Evolutionary conservation across 1,284 basidiomycete genomes (phyloP).

Genomic region (Ceratobasidium papillatum): DNA sequence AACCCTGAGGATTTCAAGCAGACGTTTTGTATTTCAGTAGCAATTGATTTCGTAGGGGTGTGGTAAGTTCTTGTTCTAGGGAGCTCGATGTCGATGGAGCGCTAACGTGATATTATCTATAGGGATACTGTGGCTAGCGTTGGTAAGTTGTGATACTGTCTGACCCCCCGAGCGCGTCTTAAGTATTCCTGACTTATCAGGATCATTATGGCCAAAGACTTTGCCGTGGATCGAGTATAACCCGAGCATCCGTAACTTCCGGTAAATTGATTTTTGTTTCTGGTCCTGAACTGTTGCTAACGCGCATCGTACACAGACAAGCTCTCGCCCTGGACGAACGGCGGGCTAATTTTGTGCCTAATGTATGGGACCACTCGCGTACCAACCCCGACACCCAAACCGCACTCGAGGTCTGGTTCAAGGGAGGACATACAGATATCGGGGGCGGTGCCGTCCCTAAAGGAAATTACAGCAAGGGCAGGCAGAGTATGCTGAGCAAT

Average conservation of each 20-base stretch:
- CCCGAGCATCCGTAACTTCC: slow-evolving; percentile 28
- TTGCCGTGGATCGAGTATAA: slow-evolving; percentile 40
- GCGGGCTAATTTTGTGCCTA: slow-evolving; percentile 48
- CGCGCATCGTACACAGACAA: slow-evolving; percentile 42
- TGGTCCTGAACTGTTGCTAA: too few species aligned
- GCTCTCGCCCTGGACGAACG: slow-evolving; percentile 49
- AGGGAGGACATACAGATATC: slow-evolving; percentile 35
- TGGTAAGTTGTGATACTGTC: background rate
- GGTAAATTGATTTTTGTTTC: background rate
- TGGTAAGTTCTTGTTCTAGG: slow-evolving; percentile 36
- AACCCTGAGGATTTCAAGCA: slow-evolving; percentile 39
- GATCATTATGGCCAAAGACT: background rate
- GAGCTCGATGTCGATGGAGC: background rate
- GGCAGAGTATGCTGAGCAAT: slow-evolving; percentile 27
- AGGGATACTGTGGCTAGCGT: slow-evolving; percentile 43
- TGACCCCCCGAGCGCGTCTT: background rate
- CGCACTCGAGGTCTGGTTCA: slow-evolving; percentile 38
- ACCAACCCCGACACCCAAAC: background rate
- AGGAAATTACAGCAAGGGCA: background rate
- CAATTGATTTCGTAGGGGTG: slow-evolving; percentile 42
- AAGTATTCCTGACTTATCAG: background rate
- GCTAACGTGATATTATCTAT: background rate
- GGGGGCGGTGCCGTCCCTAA: slow-evolving; percentile 30
- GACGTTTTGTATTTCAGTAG: slow-evolving; percentile 35
- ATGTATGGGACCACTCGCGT: slow-evolving; percentile 12